Evolutionary conservation across 192 early-diverging fungal species (phyloP).

Genomic region (Chytriomyces confervae): DNA sequence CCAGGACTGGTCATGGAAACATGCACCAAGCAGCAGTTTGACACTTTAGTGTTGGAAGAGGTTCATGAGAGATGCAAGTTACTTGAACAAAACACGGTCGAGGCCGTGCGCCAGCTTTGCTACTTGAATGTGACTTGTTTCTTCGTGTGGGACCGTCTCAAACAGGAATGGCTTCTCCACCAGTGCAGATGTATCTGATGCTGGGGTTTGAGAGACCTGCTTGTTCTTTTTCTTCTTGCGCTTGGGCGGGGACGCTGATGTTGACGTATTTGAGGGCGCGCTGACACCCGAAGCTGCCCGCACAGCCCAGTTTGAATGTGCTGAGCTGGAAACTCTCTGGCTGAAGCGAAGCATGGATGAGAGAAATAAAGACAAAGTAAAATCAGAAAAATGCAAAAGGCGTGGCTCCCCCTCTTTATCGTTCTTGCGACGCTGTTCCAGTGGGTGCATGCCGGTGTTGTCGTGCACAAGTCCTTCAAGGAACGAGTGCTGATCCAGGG

Average conservation of each 20-base stretch:
- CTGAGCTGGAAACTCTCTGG: too few relatives aligned
- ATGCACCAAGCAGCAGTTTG: background rate
- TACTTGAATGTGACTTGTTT: slow-evolving; percentile 15
- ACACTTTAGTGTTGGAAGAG: background rate
- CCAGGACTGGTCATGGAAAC: slow-evolving; percentile 68
- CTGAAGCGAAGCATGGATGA: background rate
- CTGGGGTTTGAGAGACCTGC: background rate
- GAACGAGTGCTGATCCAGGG: slow-evolving; percentile 1
- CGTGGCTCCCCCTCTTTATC: background rate
- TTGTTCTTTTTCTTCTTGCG: background rate
- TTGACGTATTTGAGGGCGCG: too few relatives aligned
- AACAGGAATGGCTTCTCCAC: background rate
- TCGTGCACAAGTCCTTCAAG: slow-evolving; percentile 32
- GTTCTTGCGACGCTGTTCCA: background rate
- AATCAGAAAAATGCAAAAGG: background rate
- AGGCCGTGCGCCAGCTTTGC: slow-evolving; percentile 66
- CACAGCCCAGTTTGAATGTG: too few relatives aligned
- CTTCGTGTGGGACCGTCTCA: background rate
- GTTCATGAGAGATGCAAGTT: slow-evolving; percentile 9
- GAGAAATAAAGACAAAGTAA: background rate
- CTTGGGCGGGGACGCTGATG: too few relatives aligned
- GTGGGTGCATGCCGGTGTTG: background rate
- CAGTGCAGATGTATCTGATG: background rate
- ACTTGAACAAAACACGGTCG: slow-evolving; percentile 71
- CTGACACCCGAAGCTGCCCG: too few relatives aligned